These are phyloP conservation scores for Thraustochytrium striatum DNA, from an alignment of 352 stramenopile species.

Conservation along the genomic window DNA sequence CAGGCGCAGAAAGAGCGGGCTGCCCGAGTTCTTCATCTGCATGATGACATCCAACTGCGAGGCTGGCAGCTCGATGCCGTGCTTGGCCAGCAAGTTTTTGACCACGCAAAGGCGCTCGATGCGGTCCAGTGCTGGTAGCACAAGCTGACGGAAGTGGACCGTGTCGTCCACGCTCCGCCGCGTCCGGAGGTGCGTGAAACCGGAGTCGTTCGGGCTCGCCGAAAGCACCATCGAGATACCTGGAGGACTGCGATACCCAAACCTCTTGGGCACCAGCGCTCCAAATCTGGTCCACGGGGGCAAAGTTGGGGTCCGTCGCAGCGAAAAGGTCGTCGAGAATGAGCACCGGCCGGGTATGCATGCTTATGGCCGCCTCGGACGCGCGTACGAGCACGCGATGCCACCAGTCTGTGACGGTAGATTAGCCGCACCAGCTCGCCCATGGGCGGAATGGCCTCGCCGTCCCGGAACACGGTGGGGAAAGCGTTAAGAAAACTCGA, in stretches of 20 bases:
- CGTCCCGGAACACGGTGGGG: not conserved
- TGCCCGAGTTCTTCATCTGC: not conserved
- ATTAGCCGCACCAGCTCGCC: not conserved
- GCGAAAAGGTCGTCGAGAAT: slow-evolving; percentile 23
- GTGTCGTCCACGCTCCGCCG: not conserved
- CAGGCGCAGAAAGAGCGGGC: not conserved
- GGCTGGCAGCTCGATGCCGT: not conserved
- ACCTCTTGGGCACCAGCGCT: not conserved
- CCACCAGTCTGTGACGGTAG: slow-evolving; percentile 13
- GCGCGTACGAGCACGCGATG: not conserved
- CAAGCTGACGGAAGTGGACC: not conserved
- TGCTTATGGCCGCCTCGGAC: not conserved
- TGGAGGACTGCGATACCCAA: not conserved
- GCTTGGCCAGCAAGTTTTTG: not conserved
- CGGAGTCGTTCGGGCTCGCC: not conserved
- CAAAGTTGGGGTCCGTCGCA: not conserved
- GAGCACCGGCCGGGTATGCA: slow-evolving; percentile 5
- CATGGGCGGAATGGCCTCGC: not conserved
- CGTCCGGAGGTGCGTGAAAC: not conserved
- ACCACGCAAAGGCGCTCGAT: not conserved
- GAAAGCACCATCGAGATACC: slow-evolving; percentile 22
- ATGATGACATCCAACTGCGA: not conserved
- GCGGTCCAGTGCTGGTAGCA: not conserved
- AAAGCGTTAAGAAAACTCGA: slow-evolving; percentile 27
- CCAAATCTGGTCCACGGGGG: not conserved